phyloP scores from a whole-genome alignment of 306 rosid genomes.

The Luffa aegyptiaca region DNA sequence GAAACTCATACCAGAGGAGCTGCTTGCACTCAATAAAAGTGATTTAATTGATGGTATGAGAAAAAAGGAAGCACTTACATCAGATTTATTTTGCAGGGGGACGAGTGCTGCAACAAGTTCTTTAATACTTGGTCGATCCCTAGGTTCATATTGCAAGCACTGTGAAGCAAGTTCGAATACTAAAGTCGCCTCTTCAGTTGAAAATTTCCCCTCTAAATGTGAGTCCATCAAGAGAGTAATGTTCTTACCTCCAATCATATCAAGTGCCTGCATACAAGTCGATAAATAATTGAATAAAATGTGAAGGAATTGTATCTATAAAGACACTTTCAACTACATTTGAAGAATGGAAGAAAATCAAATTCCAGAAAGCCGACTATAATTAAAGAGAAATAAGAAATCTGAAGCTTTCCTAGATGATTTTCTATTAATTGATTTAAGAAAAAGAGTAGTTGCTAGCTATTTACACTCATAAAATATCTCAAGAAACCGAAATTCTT shows the following conservation, averaged over 20 bases:
- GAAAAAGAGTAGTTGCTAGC: not conserved
- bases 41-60: not conserved
- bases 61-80: slow-evolving; percentile 21
- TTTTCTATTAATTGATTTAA: not conserved
- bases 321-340: not conserved
- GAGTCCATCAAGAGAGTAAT: slow-evolving; percentile 65
- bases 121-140: slow-evolving; percentile 52
- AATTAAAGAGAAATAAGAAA: not conserved
- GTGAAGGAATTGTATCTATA: not conserved
- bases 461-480: not conserved
- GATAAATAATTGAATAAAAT: not conserved
- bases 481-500: not conserved
- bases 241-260: slow-evolving; percentile 66
- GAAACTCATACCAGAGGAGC: not conserved
- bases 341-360: not conserved
- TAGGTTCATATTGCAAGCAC: slow-evolving; percentile 68
- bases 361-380: not conserved
- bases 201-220: slow-evolving; percentile 71
- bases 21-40: not conserved
- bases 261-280: slow-evolving; percentile 49
- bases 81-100: slow-evolving; percentile 51
- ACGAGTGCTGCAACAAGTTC: slow-evolving; percentile 51
- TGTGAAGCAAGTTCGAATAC: slow-evolving; percentile 63
- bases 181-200: slow-evolving; percentile 65
- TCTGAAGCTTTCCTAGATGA: not conserved